These are phyloP conservation scores for Pleodorina starrii DNA, from an alignment of 139 green algal genomes.

Conservation along the genomic window DNA sequence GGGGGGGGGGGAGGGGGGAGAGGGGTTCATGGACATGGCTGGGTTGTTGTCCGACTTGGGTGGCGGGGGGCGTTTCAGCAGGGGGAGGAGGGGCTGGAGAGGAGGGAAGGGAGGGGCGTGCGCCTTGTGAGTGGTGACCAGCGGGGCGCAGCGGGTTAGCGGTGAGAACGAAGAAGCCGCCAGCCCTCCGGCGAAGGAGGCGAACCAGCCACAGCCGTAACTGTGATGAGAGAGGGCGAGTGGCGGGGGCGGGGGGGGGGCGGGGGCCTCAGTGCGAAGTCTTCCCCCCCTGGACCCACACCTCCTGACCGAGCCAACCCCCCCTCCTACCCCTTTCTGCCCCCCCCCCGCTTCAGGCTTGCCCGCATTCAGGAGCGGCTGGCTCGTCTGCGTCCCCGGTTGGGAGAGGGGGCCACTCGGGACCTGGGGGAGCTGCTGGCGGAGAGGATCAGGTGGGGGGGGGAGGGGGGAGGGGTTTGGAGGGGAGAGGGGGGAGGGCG, in stretches of 20 bases:
- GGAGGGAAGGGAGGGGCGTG: no score
- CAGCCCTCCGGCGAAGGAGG: no score
- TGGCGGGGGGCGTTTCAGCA: neutral
- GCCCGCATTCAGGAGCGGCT: slow-evolving; percentile 32
- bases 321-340: neutral
- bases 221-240: no score
- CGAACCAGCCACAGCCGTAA: no score
- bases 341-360: neutral
- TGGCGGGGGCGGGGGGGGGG: no score
- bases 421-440: slow-evolving; percentile 46
- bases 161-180: no score
- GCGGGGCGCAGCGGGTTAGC: no score
- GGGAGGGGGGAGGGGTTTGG: neutral
- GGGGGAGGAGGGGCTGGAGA: no score
- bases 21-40: neutral
- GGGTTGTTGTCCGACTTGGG: neutral
- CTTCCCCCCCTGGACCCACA: neutral
- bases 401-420: neutral
- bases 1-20: neutral
- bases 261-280: no score
- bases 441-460: slow-evolving; percentile 9
- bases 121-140: no score
- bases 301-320: no score
- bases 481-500: neutral
- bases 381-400: slow-evolving; percentile 1